Evolutionary conservation across 148 eudicot species (phyloP).

Genomic region (Bassia scoparia): DNA sequence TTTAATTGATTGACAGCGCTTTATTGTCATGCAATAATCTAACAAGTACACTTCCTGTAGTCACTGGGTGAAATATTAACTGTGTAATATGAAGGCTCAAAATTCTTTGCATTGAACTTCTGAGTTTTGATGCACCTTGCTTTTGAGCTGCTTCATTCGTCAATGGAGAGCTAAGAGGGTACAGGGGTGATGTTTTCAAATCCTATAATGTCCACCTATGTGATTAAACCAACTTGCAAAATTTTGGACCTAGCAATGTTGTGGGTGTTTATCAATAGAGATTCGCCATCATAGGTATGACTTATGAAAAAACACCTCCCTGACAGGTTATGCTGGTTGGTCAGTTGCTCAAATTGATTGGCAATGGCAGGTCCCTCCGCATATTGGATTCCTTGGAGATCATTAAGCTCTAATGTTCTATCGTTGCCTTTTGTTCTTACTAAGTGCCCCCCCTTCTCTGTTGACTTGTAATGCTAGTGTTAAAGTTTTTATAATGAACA

Average conservation of each 20-base stretch:
- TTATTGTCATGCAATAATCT: too few relatives aligned
- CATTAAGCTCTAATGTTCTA: too few relatives aligned
- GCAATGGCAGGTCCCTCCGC: background rate
- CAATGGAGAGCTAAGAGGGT: background rate
- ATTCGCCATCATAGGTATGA: background rate
- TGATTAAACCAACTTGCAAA: background rate
- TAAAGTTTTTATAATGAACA: background rate
- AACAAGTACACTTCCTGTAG: too few relatives aligned
- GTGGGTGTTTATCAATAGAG: background rate
- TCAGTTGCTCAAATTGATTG: background rate
- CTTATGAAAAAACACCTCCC: background rate
- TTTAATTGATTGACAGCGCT: too few relatives aligned
- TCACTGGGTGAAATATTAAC: background rate
- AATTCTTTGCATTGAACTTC: background rate
- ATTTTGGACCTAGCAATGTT: too few relatives aligned
- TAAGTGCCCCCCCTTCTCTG: background rate
- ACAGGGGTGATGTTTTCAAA: background rate
- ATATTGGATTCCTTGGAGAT: background rate
- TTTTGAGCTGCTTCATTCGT: background rate
- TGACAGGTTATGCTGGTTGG: background rate
- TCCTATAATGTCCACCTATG: background rate
- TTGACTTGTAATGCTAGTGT: background rate
- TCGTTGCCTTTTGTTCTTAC: background rate
- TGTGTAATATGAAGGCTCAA: background rate
- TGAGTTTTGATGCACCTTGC: background rate